A percentile compares a stretch with the other conserved stretches of the same genome.
These are phyloP conservation scores for Zymoseptoria pseudotritici DNA, from an alignment of 2,329 filamentous ascomycete species.

Conservation along the genomic window DNA sequence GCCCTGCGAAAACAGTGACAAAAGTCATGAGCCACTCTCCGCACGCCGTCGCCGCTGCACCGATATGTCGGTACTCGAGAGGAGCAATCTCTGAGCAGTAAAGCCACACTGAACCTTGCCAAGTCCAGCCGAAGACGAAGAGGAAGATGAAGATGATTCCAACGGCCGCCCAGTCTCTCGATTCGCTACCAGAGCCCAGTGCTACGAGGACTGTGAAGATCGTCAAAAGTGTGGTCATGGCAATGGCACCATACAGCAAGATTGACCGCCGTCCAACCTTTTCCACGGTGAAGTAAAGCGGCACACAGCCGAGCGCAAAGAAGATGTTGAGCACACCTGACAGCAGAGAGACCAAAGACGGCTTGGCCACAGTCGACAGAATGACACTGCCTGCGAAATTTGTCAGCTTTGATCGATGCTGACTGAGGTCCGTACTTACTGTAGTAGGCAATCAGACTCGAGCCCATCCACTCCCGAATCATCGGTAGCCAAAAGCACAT, in stretches of 20 bases:
- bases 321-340: constrained; percentile 10
- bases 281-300: constrained; percentile 8
- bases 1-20: constrained; percentile 8
- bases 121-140: constrained; percentile 6
- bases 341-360: constrained; percentile 3
- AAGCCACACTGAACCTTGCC: constrained; percentile 8
- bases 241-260: constrained; percentile 8
- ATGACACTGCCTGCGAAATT: constrained; percentile 1
- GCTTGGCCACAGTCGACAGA: constrained; percentile 7
- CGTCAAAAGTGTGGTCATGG: constrained; percentile 6
- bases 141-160: constrained; percentile 8
- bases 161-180: constrained; percentile 7
- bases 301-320: constrained; percentile 5
- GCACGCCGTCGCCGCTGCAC: constrained; percentile 2
- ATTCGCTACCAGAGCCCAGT: neutral
- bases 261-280: constrained; percentile 6
- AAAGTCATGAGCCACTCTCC: constrained; percentile 11
- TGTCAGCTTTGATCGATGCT: neutral
- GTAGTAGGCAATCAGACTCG: constrained; percentile 11
- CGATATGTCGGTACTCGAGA: constrained; percentile 9
- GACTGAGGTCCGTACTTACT: neutral
- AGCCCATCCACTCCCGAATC: constrained; percentile 13
- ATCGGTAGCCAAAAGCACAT: constrained; percentile 13
- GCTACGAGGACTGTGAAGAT: constrained; percentile 5
- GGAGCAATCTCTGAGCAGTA: constrained; percentile 9